These are phyloP conservation scores for Podospora tetraspora DNA, from an alignment of 495 filamentous ascomycete species.

Conservation along the genomic window DNA sequence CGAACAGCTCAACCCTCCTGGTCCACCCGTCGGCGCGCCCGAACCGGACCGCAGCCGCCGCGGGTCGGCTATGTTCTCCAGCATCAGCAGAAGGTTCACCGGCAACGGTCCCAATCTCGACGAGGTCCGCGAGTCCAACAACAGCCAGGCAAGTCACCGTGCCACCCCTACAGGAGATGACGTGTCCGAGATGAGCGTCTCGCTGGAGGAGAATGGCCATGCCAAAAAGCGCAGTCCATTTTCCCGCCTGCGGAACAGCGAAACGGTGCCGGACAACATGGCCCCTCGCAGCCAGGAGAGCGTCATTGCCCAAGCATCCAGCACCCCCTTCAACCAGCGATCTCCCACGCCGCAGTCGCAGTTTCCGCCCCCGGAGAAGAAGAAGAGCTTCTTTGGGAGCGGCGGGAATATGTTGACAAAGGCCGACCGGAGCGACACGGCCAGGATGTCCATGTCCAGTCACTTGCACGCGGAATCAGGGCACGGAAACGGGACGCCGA, in stretches of 20 bases:
- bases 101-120: conserved; percentile 25
- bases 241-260: conserved; percentile 17
- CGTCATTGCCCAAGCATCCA: conserved; percentile 25
- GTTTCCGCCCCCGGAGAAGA: conserved; percentile 17
- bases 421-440: conserved; percentile 8
- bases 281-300: conserved; percentile 28
- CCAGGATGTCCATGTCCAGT: conserved; percentile 7
- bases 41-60: conserved; percentile 23
- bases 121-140: conserved; percentile 17
- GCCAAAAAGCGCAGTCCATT: conserved; percentile 17
- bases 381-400: conserved; percentile 2
- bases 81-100: conserved; percentile 29
- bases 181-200: conserved; percentile 31
- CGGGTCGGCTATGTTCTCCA: conserved; percentile 36
- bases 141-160: conserved; percentile 8
- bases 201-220: conserved; percentile 27
- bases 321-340: conserved; percentile 21
- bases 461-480: conserved; percentile 8
- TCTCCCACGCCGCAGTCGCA: conserved; percentile 12
- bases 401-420: not conserved
- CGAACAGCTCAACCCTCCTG: conserved; percentile 10
- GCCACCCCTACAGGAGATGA: conserved; percentile 24
- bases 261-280: conserved; percentile 10
- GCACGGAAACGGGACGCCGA: conserved; percentile 18
- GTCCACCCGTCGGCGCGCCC: conserved; percentile 24